Base-by-base conservation (phyloP, 2,329 filamentous ascomycete genomes). In the Venturiaceae sp. region DNA sequence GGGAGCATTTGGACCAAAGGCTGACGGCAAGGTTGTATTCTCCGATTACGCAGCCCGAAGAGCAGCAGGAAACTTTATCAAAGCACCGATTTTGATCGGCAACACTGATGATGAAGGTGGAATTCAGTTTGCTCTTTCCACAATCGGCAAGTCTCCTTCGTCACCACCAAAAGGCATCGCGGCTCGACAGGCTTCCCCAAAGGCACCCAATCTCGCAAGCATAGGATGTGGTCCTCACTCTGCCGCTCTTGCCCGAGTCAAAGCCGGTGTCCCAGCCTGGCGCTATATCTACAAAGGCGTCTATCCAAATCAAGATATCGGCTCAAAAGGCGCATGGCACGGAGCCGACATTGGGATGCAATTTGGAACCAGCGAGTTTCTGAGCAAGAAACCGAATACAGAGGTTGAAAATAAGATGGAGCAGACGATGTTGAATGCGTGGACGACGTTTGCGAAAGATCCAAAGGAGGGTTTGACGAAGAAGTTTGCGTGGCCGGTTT, bases 1-100 rank as follows among this genome's bases (percentile, higher is more conserved):
- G 16, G 8, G 36, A 4, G 61, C 62, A 1, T 72, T 57, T 21
- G 28, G 41, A 11, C 55, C 57, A 14, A 46, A 8, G 16, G 50
- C 52, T 3, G 57, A 59, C 26, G 52, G 37, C 32, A 55, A 44
- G 19, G 30, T 37, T 11, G 57, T 59, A 2, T 55, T 59, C n/a
- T 23, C 23, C 19, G 57, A 59, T 30, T 55, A 55, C 16, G 32
- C 21, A 9, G 50, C 47, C 11, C 5, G 47, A 28, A 23, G 16
- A 11, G 57, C 47, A 8, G 50, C 47, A 14, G 57, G 57, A 19
- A 59, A 56, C 7, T 59, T 57, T 28, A 56, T 56, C 34, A 56
- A 36, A 32, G 21, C 26, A 6, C 57, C 57, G 7, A 26, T 59
- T 11, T 53, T 59, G n/a, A 23, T 59, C 8, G 52, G 50, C 5